phyloP scores from a whole-genome alignment of 139 green algal species.

The Spirogloea muscicola region DNA sequence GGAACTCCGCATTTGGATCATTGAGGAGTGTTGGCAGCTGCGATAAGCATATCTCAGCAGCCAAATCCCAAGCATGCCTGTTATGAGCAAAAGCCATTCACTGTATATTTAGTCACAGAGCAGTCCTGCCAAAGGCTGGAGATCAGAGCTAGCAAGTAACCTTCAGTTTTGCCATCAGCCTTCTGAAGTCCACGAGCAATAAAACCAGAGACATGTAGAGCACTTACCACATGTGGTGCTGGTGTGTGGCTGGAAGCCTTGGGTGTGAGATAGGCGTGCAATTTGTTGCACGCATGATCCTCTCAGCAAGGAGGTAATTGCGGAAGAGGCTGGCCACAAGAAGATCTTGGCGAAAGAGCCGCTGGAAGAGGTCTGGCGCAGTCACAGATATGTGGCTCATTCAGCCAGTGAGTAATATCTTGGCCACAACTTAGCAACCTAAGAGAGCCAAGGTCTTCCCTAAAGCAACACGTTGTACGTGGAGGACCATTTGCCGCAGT shows the following conservation, averaged over 20 bases:
- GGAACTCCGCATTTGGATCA: conserved; percentile 41
- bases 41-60: conserved; percentile 90
- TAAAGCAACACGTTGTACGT: too few relatives aligned
- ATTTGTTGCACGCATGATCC: conserved; percentile 81
- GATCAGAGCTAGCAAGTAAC: background rate
- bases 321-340: conserved; percentile 94
- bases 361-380: conserved; percentile 80
- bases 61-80: conserved; percentile 86
- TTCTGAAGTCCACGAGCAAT: background rate
- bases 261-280: conserved; percentile 83
- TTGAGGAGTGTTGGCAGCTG: conserved; percentile 62
- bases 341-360: conserved; percentile 95
- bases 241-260: conserved; percentile 84
- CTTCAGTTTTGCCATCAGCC: background rate
- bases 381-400: too few relatives aligned
- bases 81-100: too few relatives aligned
- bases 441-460: too few relatives aligned
- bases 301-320: conserved; percentile 97
- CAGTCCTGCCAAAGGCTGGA: conserved; percentile 1
- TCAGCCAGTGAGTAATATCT: too few relatives aligned
- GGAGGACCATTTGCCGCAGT: too few relatives aligned
- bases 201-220: background rate
- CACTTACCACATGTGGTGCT: conserved; percentile 90
- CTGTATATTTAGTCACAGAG: too few relatives aligned
- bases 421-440: too few relatives aligned